Percentiles rank a stretch among this genome's conserved stretches.
phyloP scores from a whole-genome alignment of 2,329 filamentous ascomycete genomes.

The Gremmenia infestans region DNA sequence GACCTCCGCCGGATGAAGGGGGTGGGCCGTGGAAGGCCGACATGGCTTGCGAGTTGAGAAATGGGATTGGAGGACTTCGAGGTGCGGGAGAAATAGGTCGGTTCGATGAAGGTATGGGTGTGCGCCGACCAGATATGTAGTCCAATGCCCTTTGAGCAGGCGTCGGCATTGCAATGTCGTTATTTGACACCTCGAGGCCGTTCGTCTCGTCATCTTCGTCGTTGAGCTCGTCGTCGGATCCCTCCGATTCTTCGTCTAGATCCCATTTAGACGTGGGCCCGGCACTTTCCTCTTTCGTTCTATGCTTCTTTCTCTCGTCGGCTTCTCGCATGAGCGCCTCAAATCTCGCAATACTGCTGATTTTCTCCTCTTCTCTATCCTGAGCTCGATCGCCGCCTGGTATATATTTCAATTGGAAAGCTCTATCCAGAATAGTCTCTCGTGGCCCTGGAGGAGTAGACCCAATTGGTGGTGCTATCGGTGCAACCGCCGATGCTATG shows the following conservation, averaged over 20 bases:
- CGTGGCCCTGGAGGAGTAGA: constrained; percentile 43
- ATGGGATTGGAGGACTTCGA: constrained; percentile 23
- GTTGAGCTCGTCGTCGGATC: constrained; percentile 33
- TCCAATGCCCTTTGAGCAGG: constrained; percentile 31
- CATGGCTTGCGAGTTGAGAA: constrained; percentile 28
- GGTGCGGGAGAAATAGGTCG: constrained; percentile 22
- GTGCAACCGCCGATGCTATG: constrained; percentile 44
- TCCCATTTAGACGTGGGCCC: constrained; percentile 26
- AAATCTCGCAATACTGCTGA: constrained; percentile 60
- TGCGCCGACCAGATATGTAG: constrained; percentile 29
- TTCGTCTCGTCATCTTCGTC: constrained; percentile 33
- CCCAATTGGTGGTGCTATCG: constrained; percentile 30
- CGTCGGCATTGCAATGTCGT: constrained; percentile 25
- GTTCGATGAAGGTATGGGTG: constrained; percentile 13
- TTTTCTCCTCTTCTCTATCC: constrained; percentile 51
- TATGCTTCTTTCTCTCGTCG: constrained; percentile 41
- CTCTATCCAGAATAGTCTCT: constrained; percentile 63
- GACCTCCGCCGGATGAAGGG: constrained; percentile 6
- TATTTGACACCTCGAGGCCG: constrained; percentile 23
- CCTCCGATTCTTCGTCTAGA: constrained; percentile 34
- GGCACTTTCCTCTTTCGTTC: neutral
- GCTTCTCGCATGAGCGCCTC: constrained; percentile 60
- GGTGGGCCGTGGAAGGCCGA: constrained; percentile 21
- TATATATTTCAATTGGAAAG: constrained; percentile 59
- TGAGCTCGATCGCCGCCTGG: constrained; percentile 51